Evolutionary conservation across 129 eudicot genomes (phyloP).

Genomic region (Lactuca sativa): DNA sequence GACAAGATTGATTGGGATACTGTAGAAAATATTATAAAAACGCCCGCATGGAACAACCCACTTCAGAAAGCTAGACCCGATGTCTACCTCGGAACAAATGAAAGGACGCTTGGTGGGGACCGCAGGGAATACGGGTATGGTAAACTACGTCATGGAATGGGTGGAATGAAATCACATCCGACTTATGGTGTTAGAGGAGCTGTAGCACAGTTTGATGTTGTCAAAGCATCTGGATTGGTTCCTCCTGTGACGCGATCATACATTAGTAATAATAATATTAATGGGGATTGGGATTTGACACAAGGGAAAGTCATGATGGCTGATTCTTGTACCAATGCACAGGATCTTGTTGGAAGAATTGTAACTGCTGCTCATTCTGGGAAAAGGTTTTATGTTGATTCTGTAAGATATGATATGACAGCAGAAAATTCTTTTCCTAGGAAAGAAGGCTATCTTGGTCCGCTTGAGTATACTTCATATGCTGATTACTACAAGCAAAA

Average conservation of each 20-base stretch:
- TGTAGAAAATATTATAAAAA: conserved; percentile 46
- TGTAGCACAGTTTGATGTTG: conserved; percentile 89
- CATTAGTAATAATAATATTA: not conserved
- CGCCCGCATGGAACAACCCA: conserved; percentile 90
- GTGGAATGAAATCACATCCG: conserved; percentile 57
- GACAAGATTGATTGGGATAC: conserved; percentile 66
- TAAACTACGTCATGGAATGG: conserved; percentile 77
- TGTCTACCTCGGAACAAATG: conserved; percentile 95
- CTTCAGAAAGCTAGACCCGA: conserved; percentile 98
- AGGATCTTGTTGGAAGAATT: conserved; percentile 83
- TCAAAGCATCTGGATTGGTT: conserved; percentile 93
- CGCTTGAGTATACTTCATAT: conserved; percentile 96
- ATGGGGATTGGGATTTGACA: conserved; percentile 23
- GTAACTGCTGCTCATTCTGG: conserved; percentile 99
- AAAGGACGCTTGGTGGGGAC: conserved; percentile 92
- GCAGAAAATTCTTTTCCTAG: conserved; percentile 97
- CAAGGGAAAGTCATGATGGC: conserved; percentile 80
- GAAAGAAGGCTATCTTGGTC: conserved; percentile 99
- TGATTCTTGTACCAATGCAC: conserved; percentile 59
- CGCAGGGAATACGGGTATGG: conserved; percentile 96
- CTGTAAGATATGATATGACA: conserved; percentile 86
- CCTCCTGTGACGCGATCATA: conserved; percentile 35
- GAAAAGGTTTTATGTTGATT: conserved; percentile 92
- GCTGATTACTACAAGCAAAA: conserved; percentile 95
- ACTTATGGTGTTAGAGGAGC: conserved; percentile 99